Evolutionary conservation across 2,329 filamentous ascomycete species (phyloP).

Genomic region (Coccinonectria pachysandricola): DNA sequence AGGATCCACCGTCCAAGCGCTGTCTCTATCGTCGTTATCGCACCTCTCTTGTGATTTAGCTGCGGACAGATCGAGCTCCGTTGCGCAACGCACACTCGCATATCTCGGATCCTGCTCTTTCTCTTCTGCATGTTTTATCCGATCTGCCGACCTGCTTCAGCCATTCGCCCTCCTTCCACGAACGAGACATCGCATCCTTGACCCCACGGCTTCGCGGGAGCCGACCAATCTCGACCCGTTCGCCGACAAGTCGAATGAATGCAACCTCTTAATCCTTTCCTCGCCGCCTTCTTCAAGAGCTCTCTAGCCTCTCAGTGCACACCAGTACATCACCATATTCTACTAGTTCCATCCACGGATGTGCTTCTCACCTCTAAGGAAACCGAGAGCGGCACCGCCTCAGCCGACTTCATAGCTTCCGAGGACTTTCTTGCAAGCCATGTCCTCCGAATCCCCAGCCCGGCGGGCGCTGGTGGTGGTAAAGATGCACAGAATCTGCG

Average conservation of each 20-base stretch:
- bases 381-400: slow-evolving; percentile 66
- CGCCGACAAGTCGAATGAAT: slow-evolving; percentile 42
- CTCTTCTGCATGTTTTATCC: slow-evolving; percentile 19
- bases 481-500: slow-evolving; percentile 60
- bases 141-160: slow-evolving; percentile 8
- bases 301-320: slow-evolving; percentile 83
- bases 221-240: slow-evolving; percentile 19
- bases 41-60: no score
- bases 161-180: slow-evolving; percentile 5
- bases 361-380: slow-evolving; percentile 82
- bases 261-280: slow-evolving; percentile 98
- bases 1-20: no score
- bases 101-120: no score
- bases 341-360: slow-evolving; percentile 90
- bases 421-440: slow-evolving; percentile 97
- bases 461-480: slow-evolving; percentile 37
- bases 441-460: slow-evolving; percentile 72
- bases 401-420: slow-evolving; percentile 71
- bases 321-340: slow-evolving; percentile 82
- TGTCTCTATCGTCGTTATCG: no score
- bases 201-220: slow-evolving; percentile 15
- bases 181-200: slow-evolving; percentile 7
- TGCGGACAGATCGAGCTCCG: no score
- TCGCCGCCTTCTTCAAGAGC: slow-evolving; percentile 98
- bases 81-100: slow-evolving; percentile 10